Evolutionary conservation across 352 stramenopile genomes (phyloP).

Genomic region (Globisporangium iwayamae): DNA sequence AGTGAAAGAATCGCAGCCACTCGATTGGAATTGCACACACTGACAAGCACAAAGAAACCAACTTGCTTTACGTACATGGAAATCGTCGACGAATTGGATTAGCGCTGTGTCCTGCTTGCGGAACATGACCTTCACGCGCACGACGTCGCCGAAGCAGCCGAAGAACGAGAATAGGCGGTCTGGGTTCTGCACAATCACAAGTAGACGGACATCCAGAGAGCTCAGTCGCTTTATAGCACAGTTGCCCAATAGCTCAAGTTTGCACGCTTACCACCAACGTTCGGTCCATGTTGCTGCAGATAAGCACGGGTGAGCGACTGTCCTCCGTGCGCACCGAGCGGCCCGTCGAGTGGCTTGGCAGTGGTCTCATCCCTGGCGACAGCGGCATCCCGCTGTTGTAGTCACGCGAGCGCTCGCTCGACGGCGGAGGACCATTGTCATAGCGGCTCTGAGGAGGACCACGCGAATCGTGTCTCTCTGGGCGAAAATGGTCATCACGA

Average conservation of each 20-base stretch:
- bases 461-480: constrained; percentile 6
- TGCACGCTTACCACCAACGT: constrained; percentile 42
- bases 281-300: constrained; percentile 82
- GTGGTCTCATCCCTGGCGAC: constrained; percentile 14
- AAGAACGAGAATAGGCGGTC: constrained; percentile 79
- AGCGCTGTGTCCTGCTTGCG: constrained; percentile 78
- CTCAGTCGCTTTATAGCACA: no score
- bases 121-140: constrained; percentile 87
- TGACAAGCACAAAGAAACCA: not conserved
- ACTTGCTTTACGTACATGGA: constrained; percentile 43
- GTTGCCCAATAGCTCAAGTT: not conserved
- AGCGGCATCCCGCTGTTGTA: not conserved
- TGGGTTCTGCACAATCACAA: constrained; percentile 33
- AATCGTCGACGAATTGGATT: constrained; percentile 75
- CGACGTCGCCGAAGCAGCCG: constrained; percentile 78
- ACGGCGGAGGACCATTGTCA: not conserved
- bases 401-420: constrained; percentile 19
- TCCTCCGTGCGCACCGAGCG: constrained; percentile 53
- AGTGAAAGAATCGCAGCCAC: not conserved
- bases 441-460: constrained; percentile 1
- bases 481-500: constrained; percentile 19
- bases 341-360: constrained; percentile 63
- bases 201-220: constrained; percentile 2
- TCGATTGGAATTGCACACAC: not conserved
- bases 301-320: constrained; percentile 61